phyloP scores from a whole-genome alignment of 1,139 yeast species.

The Suhomyces ambrosiae region DNA sequence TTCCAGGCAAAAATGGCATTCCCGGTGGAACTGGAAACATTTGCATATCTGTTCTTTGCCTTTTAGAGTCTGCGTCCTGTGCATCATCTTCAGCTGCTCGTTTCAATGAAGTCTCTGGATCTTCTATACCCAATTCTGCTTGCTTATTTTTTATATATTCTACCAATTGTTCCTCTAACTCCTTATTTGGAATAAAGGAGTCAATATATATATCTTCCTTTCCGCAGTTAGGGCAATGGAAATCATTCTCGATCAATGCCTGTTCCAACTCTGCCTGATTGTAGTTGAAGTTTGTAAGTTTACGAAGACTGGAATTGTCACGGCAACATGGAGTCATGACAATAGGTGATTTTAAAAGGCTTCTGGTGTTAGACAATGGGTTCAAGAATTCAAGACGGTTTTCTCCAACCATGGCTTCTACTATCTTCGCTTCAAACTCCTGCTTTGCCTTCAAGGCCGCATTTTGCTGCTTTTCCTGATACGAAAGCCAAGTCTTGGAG shows the following conservation, averaged over 20 bases:
- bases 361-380: slow-evolving; percentile 63
- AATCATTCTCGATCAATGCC: slow-evolving; percentile 75
- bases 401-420: slow-evolving; percentile 41
- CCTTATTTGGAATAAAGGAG: slow-evolving; percentile 62
- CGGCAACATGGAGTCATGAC: slow-evolving; percentile 88
- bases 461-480: slow-evolving; percentile 67
- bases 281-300: slow-evolving; percentile 43
- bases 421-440: slow-evolving; percentile 41
- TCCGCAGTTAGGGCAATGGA: slow-evolving; percentile 87
- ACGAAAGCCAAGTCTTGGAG: slow-evolving; percentile 85
- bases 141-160: slow-evolving; percentile 52
- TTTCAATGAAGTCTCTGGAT: slow-evolving; percentile 32
- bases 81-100: slow-evolving; percentile 27
- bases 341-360: slow-evolving; percentile 64
- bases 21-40: slow-evolving; percentile 21
- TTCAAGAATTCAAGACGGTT: slow-evolving; percentile 51
- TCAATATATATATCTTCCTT: slow-evolving; percentile 76
- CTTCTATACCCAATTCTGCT: slow-evolving; percentile 41
- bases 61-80: slow-evolving; percentile 31
- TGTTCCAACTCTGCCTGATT: slow-evolving; percentile 60
- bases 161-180: slow-evolving; percentile 54
- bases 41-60: slow-evolving; percentile 29
- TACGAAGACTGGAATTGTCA: slow-evolving; percentile 56
- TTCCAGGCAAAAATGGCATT: slow-evolving; percentile 20
- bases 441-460: slow-evolving; percentile 51